A percentile compares a stretch with the other conserved stretches of the same genome.
Conservation (phyloP, 805 yeast genomes). For the Lachancea waltii region DNA sequence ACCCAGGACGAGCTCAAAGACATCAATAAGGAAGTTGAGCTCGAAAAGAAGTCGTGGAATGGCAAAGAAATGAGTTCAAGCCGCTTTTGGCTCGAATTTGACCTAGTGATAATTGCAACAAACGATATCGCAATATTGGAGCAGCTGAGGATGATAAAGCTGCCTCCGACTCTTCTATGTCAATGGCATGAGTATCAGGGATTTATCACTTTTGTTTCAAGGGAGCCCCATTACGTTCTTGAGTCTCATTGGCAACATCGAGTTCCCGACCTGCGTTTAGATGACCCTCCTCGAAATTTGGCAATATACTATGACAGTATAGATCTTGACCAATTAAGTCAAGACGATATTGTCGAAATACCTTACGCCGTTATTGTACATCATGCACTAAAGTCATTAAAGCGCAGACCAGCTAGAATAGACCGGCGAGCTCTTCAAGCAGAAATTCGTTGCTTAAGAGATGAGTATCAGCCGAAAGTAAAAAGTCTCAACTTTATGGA, state of each 20-base stretch:
- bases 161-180: constrained; percentile 50
- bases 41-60: constrained; percentile 1
- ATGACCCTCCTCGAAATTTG: constrained; percentile 68
- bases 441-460: not conserved
- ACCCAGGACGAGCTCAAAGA: not conserved
- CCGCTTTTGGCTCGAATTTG: constrained; percentile 42
- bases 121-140: constrained; percentile 26
- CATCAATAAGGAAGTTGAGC: not conserved
- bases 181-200: constrained; percentile 63
- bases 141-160: constrained; percentile 9
- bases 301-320: constrained; percentile 39
- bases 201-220: constrained; percentile 42
- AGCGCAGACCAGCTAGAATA: constrained; percentile 22
- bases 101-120: constrained; percentile 40
- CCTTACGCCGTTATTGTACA: constrained; percentile 63
- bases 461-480: not conserved
- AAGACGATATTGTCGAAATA: constrained; percentile 34
- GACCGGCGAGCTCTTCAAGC: not conserved
- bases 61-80: not conserved
- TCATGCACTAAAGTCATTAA: constrained; percentile 35
- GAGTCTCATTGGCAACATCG: constrained; percentile 63
- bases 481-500: constrained; percentile 42
- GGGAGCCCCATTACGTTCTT: constrained; percentile 54
- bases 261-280: constrained; percentile 59
- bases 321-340: not conserved